These are phyloP conservation scores for Geotrichum reessii DNA, from an alignment of 1,139 yeast species.

Conservation along the genomic window DNA sequence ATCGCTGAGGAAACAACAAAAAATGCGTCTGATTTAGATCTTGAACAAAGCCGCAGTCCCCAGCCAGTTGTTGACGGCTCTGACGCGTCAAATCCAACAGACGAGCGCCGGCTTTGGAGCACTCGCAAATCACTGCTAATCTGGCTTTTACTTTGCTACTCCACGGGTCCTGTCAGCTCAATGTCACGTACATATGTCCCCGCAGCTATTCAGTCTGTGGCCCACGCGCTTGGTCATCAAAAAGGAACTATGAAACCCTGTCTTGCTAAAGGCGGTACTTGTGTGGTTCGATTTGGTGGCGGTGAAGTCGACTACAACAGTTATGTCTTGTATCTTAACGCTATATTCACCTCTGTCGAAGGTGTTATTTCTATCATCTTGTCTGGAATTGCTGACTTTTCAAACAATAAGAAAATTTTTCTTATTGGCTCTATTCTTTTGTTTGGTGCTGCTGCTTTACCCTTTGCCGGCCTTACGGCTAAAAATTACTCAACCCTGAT, in stretches of 20 bases:
- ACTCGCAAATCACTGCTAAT: constrained; percentile 24
- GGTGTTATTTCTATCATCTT: constrained; percentile 40
- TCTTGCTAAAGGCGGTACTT: constrained; percentile 37
- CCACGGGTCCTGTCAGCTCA: constrained; percentile 45
- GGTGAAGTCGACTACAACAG: constrained; percentile 40
- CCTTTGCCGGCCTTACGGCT: constrained; percentile 38
- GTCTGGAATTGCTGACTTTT: constrained; percentile 44
- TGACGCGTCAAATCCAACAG: not conserved
- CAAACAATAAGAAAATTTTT: constrained; percentile 40
- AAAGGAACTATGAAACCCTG: constrained; percentile 31
- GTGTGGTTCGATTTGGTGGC: constrained; percentile 40
- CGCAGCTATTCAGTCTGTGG: constrained; percentile 42
- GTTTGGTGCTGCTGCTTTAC: constrained; percentile 40
- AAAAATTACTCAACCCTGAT: constrained; percentile 31
- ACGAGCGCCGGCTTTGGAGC: constrained; percentile 15
- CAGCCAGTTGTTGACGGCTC: not conserved
- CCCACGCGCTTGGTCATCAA: constrained; percentile 36
- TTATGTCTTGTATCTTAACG: constrained; percentile 35
- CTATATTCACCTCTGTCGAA: constrained; percentile 41
- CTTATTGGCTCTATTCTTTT: constrained; percentile 36
- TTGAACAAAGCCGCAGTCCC: not conserved
- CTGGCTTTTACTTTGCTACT: constrained; percentile 36
- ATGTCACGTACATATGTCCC: constrained; percentile 44
- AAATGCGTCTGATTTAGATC: not conserved
- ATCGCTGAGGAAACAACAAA: not conserved